Percentiles rank a stretch among this genome's conserved stretches.
These are phyloP conservation scores for Acanthamoeba lenticulata DNA, from an alignment of 208 protist genomes.

Conservation along the genomic window DNA sequence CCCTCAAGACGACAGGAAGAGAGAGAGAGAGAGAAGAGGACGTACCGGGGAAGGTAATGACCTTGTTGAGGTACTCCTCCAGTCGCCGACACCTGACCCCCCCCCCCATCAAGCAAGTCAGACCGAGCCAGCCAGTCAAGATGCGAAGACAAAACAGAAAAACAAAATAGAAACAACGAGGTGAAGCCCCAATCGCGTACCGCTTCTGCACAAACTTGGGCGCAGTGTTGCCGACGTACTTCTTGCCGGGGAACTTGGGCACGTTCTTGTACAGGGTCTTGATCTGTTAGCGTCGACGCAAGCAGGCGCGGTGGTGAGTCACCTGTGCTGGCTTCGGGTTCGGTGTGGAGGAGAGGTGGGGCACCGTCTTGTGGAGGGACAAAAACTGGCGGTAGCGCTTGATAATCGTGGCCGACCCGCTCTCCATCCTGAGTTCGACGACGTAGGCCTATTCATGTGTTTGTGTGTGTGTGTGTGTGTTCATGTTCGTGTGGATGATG, in stretches of 20 bases:
- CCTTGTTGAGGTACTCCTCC: slow-evolving; percentile 21
- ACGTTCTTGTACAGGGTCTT: slow-evolving; percentile 49
- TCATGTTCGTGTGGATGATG: neutral
- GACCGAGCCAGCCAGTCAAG: neutral
- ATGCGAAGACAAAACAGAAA: no score
- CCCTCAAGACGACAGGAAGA: neutral
- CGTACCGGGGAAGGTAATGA: slow-evolving; percentile 17
- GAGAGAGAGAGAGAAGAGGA: neutral
- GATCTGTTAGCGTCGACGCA: neutral
- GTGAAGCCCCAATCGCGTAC: neutral
- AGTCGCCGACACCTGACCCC: neutral
- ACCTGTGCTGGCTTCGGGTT: neutral
- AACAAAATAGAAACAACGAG: no score
- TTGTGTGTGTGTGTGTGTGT: neutral
- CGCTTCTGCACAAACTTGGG: slow-evolving; percentile 59
- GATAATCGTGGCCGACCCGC: slow-evolving; percentile 33
- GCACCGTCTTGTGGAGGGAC: slow-evolving; percentile 28
- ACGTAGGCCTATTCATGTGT: slow-evolving; percentile 36
- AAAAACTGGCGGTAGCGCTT: slow-evolving; percentile 64
- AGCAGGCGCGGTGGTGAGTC: neutral
- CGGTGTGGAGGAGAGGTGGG: neutral
- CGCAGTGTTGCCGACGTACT: slow-evolving; percentile 49
- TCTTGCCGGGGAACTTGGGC: slow-evolving; percentile 63
- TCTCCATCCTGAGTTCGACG: slow-evolving; percentile 18
- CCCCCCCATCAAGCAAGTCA: no score